Evolutionary conservation across 768 basidiomycete species (phyloP), one percentile per base, ranked within the genome.

Genomic region (Lentinula boryana): DNA sequence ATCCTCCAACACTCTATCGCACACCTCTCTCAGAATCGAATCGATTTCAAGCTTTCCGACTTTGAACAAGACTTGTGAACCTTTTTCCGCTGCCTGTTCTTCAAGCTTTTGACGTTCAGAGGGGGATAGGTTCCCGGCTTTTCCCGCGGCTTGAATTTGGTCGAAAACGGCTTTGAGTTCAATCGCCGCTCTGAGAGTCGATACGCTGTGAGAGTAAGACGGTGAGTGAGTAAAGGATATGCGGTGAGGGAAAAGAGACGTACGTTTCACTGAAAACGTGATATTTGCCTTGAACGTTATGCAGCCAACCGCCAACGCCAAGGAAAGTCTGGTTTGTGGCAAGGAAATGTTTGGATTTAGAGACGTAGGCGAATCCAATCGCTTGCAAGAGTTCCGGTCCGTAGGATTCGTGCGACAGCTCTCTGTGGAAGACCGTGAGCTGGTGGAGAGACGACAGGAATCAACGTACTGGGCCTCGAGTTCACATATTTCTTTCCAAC

Each of bases 251-350:
- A 46, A 2, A 58, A 8, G 7, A 48, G 23, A 78, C 90, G 65
- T 64, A 91, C 90, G 92, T 94, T 76, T 95, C 93, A 69, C 91
- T 93, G 72, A 96, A 91, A 16, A 95, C 89, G 68, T 95, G 93
- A 54, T 93, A 95, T 74, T 93, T 94, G 12, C 90, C 91, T 70
- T 93, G 91, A 2, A 94, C 91, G 59, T 92, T 92, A 71, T 95
- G 93, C 61, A 95, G 70, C 93, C 93, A 96, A 6, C 94, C 93
- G 12, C 93, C 93, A 15, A 96, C 87, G 31, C 93, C 93, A 53
- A 93, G 85, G 78, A 78, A 84, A 64, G 73, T 84, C 78, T 81
- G 80, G 62, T 80, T 80, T n/a, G 89, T 85, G 0, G 93, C 93
- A 0, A 91, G 80, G 67, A 86, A 86, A 40, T 94, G 91, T 68